These are phyloP conservation scores for Backusella australiensis DNA, from an alignment of 192 early-diverging fungal genomes.

Conservation along the genomic window DNA sequence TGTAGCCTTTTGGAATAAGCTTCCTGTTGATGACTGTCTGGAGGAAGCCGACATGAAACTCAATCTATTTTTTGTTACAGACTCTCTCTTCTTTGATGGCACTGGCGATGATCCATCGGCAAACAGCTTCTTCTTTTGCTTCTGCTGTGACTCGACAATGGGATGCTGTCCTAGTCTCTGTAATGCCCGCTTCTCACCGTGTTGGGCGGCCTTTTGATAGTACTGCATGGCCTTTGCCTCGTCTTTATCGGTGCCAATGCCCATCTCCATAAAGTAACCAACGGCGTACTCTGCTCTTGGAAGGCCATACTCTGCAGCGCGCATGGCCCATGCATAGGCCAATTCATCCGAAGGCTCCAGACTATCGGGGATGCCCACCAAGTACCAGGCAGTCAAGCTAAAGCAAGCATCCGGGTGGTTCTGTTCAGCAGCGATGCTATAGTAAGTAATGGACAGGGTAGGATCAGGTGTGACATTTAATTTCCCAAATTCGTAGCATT, in stretches of 20 bases:
- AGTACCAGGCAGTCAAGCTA: conserved; percentile 58
- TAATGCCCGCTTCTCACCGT: conserved; percentile 53
- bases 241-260: conserved; percentile 53
- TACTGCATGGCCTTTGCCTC: conserved; percentile 49
- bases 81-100: background rate
- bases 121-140: background rate
- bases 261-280: conserved; percentile 59
- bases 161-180: conserved; percentile 30
- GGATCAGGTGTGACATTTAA: conserved; percentile 47
- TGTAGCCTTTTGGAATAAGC: background rate
- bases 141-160: background rate
- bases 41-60: background rate
- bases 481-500: conserved; percentile 58
- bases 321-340: conserved; percentile 55
- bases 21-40: background rate
- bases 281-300: conserved; percentile 59
- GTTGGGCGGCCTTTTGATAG: conserved; percentile 62
- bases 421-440: conserved; percentile 54
- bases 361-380: conserved; percentile 46
- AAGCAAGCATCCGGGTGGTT: conserved; percentile 59
- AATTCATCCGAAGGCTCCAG: conserved; percentile 43
- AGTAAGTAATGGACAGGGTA: conserved; percentile 48
- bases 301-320: conserved; percentile 47
- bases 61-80: background rate
- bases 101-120: background rate